phyloP scores from a whole-genome alignment of 78 protist genomes.

The Trichosphaerium sp. region DNA sequence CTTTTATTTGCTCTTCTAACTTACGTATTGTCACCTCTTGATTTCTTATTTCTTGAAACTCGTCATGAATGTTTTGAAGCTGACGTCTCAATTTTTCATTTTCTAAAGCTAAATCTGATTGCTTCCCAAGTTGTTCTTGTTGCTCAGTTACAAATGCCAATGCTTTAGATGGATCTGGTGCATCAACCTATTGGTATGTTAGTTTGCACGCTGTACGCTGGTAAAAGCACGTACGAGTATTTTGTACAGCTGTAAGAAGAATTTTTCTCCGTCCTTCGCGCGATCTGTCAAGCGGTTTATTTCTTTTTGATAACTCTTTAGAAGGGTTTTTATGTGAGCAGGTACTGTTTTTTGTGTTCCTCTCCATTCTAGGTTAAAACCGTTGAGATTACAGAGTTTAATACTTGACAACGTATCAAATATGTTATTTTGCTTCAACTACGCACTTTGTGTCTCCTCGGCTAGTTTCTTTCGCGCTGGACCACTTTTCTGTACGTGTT shows the following conservation, averaged over 20 bases:
- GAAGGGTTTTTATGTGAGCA: background rate
- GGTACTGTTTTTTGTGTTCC: background rate
- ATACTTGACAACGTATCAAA: constrained; percentile 26
- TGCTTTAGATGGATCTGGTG: constrained; percentile 30
- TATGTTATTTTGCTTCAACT: constrained; percentile 9
- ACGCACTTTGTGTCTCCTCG: constrained; percentile 19
- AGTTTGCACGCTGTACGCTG: too few relatives aligned
- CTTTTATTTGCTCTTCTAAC: constrained; percentile 43
- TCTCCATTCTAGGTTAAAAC: background rate
- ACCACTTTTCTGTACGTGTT: too few relatives aligned
- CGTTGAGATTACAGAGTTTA: constrained; percentile 5
- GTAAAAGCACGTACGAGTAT: too few relatives aligned
- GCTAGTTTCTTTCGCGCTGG: constrained; percentile 32
- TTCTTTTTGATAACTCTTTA: constrained; percentile 17
- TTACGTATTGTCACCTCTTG: constrained; percentile 47
- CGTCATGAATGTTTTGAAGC: constrained; percentile 18
- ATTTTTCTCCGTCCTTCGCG: constrained; percentile 27
- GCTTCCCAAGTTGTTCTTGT: background rate
- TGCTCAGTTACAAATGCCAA: constrained; percentile 27
- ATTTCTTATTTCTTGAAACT: constrained; percentile 44
- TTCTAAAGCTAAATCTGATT: constrained; percentile 29
- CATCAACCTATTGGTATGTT: too few relatives aligned
- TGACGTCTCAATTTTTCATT: constrained; percentile 23
- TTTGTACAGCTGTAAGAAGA: constrained; percentile 18
- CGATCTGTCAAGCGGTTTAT: constrained; percentile 30